Evolutionary conservation across 2,329 filamentous ascomycete species (phyloP).

Genomic region (Fusarium aywerte): DNA sequence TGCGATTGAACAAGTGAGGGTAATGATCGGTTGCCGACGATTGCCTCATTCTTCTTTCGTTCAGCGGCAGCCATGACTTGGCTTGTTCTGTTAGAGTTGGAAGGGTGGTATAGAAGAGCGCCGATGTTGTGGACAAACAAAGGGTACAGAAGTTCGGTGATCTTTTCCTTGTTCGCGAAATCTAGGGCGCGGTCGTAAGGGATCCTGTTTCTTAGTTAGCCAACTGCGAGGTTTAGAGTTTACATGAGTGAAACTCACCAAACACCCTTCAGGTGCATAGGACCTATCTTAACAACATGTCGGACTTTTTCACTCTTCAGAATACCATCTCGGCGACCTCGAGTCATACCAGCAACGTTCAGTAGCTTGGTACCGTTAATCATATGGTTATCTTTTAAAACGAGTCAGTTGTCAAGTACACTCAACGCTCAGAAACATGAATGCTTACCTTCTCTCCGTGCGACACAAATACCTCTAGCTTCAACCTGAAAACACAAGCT

Average conservation of each 20-base stretch:
- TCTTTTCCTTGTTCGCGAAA: constrained; percentile 99
- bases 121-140: constrained; percentile 98
- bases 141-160: constrained; percentile 93
- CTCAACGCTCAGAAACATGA: background rate
- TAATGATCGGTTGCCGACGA: constrained; percentile 64
- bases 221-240: background rate
- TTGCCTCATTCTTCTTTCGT: constrained; percentile 78
- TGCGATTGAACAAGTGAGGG: constrained; percentile 74
- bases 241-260: constrained; percentile 70
- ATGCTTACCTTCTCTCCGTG: constrained; percentile 83
- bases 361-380: constrained; percentile 98
- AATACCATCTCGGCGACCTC: constrained; percentile 93
- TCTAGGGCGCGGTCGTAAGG: constrained; percentile 97
- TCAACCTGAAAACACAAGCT: constrained; percentile 98
- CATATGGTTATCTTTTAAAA: constrained; percentile 87
- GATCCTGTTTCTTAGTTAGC: constrained; percentile 72
- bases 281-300: constrained; percentile 98
- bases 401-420: background rate
- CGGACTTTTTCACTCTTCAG: constrained; percentile 97
- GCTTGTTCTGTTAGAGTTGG: constrained; percentile 83
- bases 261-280: constrained; percentile 98
- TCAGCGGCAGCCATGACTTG: constrained; percentile 89
- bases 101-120: constrained; percentile 90
- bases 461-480: constrained; percentile 94
- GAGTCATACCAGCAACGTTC: constrained; percentile 98